Conservation (phyloP, 495 filamentous ascomycete species). For the Aspergillus asperescens region DNA sequence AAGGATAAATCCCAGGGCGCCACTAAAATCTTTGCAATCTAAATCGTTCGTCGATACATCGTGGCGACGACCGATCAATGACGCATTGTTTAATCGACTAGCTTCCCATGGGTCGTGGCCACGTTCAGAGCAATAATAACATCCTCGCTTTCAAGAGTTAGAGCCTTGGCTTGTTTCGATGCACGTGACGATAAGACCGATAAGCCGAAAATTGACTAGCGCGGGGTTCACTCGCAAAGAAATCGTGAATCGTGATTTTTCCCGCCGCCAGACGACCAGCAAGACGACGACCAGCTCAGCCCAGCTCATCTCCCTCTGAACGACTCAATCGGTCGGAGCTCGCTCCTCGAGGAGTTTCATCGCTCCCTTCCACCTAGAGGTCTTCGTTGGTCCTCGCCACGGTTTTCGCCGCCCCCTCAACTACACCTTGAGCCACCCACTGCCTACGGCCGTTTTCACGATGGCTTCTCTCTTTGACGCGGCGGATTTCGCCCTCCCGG, state of each 20-base stretch:
- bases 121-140: too few species aligned
- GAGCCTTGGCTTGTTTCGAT: too few species aligned
- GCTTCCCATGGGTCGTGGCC: too few species aligned
- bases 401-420: not conserved
- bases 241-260: slow-evolving; percentile 18
- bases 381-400: slow-evolving; percentile 2
- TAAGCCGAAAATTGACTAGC: slow-evolving; percentile 30
- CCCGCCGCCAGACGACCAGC: slow-evolving; percentile 2
- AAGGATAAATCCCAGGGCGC: too few species aligned
- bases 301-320: slow-evolving; percentile 13
- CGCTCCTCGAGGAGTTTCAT: slow-evolving; percentile 19
- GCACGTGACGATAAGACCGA: slow-evolving; percentile 33
- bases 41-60: too few species aligned
- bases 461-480: slow-evolving; percentile 33
- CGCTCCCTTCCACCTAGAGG: slow-evolving; percentile 12
- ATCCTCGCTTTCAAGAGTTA: too few species aligned
- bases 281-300: slow-evolving; percentile 16
- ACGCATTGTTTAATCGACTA: too few species aligned
- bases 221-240: slow-evolving; percentile 24
- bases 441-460: slow-evolving; percentile 15
- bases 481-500: slow-evolving; percentile 46
- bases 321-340: slow-evolving; percentile 16
- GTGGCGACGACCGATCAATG: too few species aligned
- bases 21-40: too few species aligned
- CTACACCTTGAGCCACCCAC: slow-evolving; percentile 7